These are phyloP conservation scores for Physcomitrium patens DNA, from an alignment of 225 moss, liverwort and hornwort genomes.

Conservation along the genomic window DNA sequence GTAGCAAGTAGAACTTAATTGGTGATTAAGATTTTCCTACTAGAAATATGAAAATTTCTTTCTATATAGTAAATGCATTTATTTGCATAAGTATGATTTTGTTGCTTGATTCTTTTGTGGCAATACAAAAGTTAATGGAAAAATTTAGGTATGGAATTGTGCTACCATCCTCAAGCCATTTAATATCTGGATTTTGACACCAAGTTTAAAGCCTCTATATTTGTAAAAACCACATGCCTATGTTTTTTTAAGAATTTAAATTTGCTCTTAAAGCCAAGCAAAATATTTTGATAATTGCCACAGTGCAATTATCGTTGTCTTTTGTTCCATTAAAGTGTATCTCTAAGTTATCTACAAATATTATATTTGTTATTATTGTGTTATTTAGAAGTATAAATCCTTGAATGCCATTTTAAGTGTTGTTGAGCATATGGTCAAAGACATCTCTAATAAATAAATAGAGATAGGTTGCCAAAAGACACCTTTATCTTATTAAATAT, in stretches of 20 bases:
- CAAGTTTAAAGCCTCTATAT: not conserved
- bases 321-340: too few relatives aligned
- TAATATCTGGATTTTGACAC: not conserved
- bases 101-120: not conserved
- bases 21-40: not conserved
- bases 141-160: not conserved
- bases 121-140: not conserved
- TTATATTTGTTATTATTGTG: too few relatives aligned
- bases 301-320: too few relatives aligned
- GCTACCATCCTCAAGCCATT: not conserved
- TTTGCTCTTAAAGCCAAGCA: not conserved
- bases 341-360: too few relatives aligned
- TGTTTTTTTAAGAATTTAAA: not conserved
- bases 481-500: too few relatives aligned
- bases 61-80: not conserved
- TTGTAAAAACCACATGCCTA: not conserved
- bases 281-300: not conserved
- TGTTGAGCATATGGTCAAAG: too few relatives aligned
- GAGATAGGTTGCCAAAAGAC: too few relatives aligned
- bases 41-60: not conserved
- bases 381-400: too few relatives aligned
- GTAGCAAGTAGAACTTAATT: not conserved
- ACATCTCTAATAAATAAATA: too few relatives aligned
- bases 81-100: not conserved
- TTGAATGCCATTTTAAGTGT: too few relatives aligned